Percentiles rank a stretch among this genome's conserved stretches.
Conservation (phyloP, 1,139 yeast species). For the Candida freyschussii region DNA sequence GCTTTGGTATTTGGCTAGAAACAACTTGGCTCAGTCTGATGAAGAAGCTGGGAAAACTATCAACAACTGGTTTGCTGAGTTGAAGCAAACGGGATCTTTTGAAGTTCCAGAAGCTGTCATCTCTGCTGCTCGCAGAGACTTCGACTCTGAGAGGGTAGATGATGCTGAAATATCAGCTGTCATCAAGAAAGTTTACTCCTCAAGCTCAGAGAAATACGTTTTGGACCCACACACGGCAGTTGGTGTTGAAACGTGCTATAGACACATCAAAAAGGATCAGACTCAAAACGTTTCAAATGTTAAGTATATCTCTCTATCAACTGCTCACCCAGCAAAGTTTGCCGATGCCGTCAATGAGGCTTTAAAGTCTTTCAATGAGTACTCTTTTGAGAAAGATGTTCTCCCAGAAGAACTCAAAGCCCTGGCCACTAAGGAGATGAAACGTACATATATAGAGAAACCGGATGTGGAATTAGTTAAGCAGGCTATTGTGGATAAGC, state of each 20-base stretch:
- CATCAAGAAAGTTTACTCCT: conserved; percentile 60
- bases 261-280: conserved; percentile 48
- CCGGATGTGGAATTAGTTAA: conserved; percentile 73
- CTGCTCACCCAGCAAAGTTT: conserved; percentile 98
- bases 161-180: conserved; percentile 74
- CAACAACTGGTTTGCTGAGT: conserved; percentile 70
- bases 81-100: conserved; percentile 74
- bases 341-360: conserved; percentile 92
- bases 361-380: conserved; percentile 57
- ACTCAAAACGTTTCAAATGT: conserved; percentile 34
- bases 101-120: conserved; percentile 63
- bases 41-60: conserved; percentile 69
- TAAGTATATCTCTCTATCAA: conserved; percentile 75
- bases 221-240: conserved; percentile 97
- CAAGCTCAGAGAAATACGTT: conserved; percentile 62
- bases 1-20: conserved; percentile 88
- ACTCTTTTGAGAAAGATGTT: conserved; percentile 82
- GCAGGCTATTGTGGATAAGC: conserved; percentile 56
- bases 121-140: conserved; percentile 59
- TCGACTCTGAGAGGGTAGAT: conserved; percentile 75
- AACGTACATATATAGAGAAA: conserved; percentile 68
- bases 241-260: conserved; percentile 76
- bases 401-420: conserved; percentile 82
- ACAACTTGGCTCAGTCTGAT: conserved; percentile 53
- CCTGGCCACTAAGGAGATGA: conserved; percentile 66